Evolutionary conservation across 1,284 basidiomycete species (phyloP), one percentile per base, ranked within the genome.

Genomic region (Heliocybe sulcata): DNA sequence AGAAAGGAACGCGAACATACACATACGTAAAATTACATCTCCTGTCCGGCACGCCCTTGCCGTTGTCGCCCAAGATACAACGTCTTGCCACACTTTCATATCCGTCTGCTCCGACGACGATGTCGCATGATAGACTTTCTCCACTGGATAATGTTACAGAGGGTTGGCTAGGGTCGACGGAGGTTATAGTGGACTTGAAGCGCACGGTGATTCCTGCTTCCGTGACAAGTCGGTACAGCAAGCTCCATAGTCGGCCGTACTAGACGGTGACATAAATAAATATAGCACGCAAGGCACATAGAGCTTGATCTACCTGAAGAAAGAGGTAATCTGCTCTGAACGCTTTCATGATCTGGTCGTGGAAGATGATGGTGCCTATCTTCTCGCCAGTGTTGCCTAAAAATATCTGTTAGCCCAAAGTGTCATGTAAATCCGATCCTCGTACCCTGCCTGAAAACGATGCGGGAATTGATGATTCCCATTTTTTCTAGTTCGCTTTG

Each of bases 401-500:
- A 26, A 23, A 25, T 29, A 31, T 33, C 12, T 3, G 9, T 25
- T 26, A 25, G 27, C n/a, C 3, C 20, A 20, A 3, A 3, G 14
- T 11, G 9, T 31, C 22, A 4, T 22, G 19, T 14, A 19, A 20
- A 16, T n/a, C 12, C 23, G 22, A 9, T 16, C 10, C n/a, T 11
- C 45, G 4, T 22, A 47, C 53, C 22, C 11, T 31, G 25, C 10
- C 31, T 47, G 23, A 54, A 49, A 10, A 11, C 12, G 31, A 54
- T 49, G 11, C 31, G 22, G 6, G 42, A 4, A 26, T 26, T 47
- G 4, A 10, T 26, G 16, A 29, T 29, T 42, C 23, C 53, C 4
- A 45, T 35, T 12, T 48, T 8, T 6, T 48, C 42, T 33, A 47
- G 82, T 57, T 26, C 70, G 61, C 12, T 70, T 65, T 67, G 67